Evolutionary conservation across 2,329 filamentous ascomycete genomes (phyloP).

Genomic region (Xylariales sp.): DNA sequence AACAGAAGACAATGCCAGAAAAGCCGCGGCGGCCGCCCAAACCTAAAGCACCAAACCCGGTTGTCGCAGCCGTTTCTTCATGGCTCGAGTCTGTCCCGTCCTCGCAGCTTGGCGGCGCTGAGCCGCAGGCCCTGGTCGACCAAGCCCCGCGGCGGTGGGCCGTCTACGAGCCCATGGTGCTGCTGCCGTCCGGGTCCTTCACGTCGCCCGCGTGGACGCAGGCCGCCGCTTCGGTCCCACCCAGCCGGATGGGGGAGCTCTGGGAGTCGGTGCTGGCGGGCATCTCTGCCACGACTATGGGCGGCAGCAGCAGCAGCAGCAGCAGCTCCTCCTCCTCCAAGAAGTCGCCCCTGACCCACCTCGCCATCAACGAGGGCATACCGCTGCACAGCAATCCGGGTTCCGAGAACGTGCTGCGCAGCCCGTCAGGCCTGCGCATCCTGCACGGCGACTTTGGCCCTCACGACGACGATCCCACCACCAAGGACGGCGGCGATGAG

Average conservation of each 20-base stretch:
- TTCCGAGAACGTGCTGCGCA: constrained; percentile 66
- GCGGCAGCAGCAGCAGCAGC: no score
- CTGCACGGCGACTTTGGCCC: constrained; percentile 75
- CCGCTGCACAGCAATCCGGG: constrained; percentile 33
- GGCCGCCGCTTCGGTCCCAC: constrained; percentile 20
- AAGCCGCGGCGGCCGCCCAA: no score
- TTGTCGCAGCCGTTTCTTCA: constrained; percentile 10
- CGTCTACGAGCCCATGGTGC: constrained; percentile 56
- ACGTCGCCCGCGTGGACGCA: constrained; percentile 32
- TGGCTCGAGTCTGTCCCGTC: constrained; percentile 8
- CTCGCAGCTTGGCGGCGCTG: constrained; percentile 1
- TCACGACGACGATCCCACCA: no score
- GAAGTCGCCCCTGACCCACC: constrained; percentile 43
- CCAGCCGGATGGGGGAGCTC: constrained; percentile 22
- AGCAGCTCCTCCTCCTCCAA: no score
- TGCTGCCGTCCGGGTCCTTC: constrained; percentile 58
- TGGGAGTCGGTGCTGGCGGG: constrained; percentile 45
- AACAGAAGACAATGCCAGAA: no score
- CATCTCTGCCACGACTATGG: constrained; percentile 32
- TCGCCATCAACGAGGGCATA: constrained; percentile 60
- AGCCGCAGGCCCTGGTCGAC: constrained; percentile 26
- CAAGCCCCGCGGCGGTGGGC: constrained; percentile 54
- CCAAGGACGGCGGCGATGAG: constrained; percentile 14
- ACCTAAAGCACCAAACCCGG: background rate
- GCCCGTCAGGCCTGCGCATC: constrained; percentile 65